Percentiles rank a stretch among this genome's conserved stretches.
Evolutionary conservation across 371 early-diverging fungal genomes (phyloP).

Genomic region (Sporodiniella umbellata): DNA sequence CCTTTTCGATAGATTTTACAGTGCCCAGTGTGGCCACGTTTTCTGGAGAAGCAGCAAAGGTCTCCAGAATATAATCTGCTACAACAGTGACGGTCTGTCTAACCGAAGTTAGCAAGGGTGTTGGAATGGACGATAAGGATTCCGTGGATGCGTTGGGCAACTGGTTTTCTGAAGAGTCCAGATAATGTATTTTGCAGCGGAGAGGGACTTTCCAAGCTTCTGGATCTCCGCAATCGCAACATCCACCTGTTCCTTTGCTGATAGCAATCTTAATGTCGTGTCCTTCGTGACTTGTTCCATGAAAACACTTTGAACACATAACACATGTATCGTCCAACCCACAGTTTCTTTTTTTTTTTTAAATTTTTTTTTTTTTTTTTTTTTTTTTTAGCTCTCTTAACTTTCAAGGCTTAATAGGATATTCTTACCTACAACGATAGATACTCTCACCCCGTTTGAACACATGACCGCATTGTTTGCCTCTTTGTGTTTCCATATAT

Average conservation of each 20-base stretch:
- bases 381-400: background rate
- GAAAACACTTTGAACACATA: constrained; percentile 91
- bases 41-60: constrained; percentile 75
- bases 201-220: constrained; percentile 94
- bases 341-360: constrained; percentile 32
- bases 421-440: constrained; percentile 76
- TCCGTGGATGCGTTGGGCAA: background rate
- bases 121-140: constrained; percentile 37
- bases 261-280: constrained; percentile 89
- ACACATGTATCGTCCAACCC: constrained; percentile 93
- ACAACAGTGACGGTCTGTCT: constrained; percentile 76
- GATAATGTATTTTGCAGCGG: constrained; percentile 80
- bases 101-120: constrained; percentile 53
- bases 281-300: constrained; percentile 87
- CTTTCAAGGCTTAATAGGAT: background rate
- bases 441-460: constrained; percentile 82
- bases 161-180: constrained; percentile 20
- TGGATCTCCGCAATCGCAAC: constrained; percentile 97
- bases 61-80: constrained; percentile 85
- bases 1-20: constrained; percentile 21
- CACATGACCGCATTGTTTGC: constrained; percentile 83
- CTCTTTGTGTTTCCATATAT: constrained; percentile 66
- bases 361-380: background rate
- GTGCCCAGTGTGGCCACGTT: constrained; percentile 24
- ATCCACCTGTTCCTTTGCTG: constrained; percentile 75